Conservation (phyloP, 352 stramenopile species). For the Phytopythium aichiense region DNA sequence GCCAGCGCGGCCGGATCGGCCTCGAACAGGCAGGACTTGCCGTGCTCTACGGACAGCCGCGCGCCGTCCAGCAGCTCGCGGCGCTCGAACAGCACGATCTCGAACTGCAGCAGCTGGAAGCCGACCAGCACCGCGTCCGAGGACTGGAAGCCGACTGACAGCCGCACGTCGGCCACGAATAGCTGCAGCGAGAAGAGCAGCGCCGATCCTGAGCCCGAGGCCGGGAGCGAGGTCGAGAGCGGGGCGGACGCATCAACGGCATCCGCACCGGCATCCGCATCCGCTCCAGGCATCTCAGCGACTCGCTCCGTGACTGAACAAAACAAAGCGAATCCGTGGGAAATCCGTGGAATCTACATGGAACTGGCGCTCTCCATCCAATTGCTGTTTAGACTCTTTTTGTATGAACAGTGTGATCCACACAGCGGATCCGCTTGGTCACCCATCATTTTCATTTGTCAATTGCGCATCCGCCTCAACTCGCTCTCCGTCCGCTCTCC, state of each 20-base stretch:
- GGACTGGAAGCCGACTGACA: not conserved
- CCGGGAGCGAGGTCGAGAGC: too few species aligned
- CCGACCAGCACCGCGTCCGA: slow-evolving; percentile 20
- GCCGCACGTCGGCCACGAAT: slow-evolving; percentile 20
- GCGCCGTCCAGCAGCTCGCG: not conserved
- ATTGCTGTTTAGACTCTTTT: too few species aligned
- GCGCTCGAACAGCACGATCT: slow-evolving; percentile 47
- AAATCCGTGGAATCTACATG: too few species aligned
- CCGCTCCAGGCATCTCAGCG: too few species aligned
- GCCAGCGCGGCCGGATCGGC: slow-evolving; percentile 19
- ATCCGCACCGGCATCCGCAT: too few species aligned
- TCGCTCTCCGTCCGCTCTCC: not conserved
- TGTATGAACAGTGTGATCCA: too few species aligned
- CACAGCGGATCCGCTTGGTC: not conserved
- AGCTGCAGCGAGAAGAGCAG: slow-evolving; percentile 48
- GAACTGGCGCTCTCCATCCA: too few species aligned
- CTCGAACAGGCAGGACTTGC: slow-evolving; percentile 55
- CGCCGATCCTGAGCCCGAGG: not conserved
- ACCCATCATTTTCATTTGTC: not conserved
- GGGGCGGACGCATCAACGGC: too few species aligned
- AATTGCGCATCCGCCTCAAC: not conserved
- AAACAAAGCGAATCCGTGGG: too few species aligned
- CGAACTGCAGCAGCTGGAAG: slow-evolving; percentile 48
- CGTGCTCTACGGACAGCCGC: slow-evolving; percentile 14
- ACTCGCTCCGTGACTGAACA: too few species aligned